These are phyloP conservation scores for Colletotrichum siamense DNA, from an alignment of 2,329 filamentous ascomycete species.

Conservation along the genomic window DNA sequence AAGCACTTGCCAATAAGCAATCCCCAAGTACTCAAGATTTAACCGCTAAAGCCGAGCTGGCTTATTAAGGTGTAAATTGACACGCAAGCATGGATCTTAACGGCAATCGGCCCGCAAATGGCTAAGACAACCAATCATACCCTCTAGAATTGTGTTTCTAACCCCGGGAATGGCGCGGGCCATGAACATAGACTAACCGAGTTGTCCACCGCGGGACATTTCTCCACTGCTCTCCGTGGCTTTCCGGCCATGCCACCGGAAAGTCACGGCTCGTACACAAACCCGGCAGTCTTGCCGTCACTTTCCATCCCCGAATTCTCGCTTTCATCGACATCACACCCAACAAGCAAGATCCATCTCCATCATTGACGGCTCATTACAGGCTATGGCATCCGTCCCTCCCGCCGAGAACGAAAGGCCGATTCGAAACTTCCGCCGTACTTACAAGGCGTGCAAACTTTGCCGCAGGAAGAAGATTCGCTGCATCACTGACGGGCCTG, in stretches of 20 bases:
- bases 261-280: neutral
- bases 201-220: neutral
- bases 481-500: neutral
- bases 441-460: neutral
- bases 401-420: neutral
- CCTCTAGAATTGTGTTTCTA: no score
- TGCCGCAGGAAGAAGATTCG: neutral
- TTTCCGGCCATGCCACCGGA: neutral
- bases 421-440: neutral
- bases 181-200: neutral
- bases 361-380: neutral
- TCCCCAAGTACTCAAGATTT: neutral
- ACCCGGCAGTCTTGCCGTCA: neutral
- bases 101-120: neutral
- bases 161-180: neutral
- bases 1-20: neutral
- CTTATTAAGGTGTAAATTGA: neutral
- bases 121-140: no score
- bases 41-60: neutral
- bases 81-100: neutral
- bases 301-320: neutral
- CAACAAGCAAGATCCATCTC: neutral
- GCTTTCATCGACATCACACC: neutral
- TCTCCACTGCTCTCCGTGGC: neutral
- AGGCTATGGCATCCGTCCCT: neutral